Conservation (phyloP, 1,284 basidiomycete genomes). For the Moesziomyces antarcticus region DNA sequence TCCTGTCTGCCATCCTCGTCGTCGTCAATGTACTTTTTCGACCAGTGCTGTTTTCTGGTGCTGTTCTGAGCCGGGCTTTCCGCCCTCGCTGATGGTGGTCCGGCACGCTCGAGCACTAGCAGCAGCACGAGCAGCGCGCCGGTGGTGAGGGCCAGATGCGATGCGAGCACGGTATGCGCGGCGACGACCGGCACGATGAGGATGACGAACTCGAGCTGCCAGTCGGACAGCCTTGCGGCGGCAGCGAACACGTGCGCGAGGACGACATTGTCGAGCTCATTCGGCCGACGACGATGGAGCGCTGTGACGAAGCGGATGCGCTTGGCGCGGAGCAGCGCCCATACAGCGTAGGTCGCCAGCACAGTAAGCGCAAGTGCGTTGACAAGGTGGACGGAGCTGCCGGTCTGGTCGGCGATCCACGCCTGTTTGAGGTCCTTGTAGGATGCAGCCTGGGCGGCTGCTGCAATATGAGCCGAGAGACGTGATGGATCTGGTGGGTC, state of each 20-base stretch:
- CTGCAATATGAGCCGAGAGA: background rate
- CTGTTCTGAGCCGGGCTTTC: background rate
- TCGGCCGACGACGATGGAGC: background rate
- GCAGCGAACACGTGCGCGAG: background rate
- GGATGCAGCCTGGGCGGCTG: slow-evolving; percentile 1
- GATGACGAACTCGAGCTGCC: slow-evolving; percentile 74
- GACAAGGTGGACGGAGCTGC: slow-evolving; percentile 80
- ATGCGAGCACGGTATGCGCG: slow-evolving; percentile 80
- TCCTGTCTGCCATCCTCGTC: slow-evolving; percentile 30
- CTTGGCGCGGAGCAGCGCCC: slow-evolving; percentile 19
- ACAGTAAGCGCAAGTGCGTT: slow-evolving; percentile 80
- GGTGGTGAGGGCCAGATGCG: slow-evolving; percentile 73
- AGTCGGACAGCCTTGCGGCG: slow-evolving; percentile 15
- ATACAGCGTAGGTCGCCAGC: slow-evolving; percentile 73
- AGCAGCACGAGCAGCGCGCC: slow-evolving; percentile 68
- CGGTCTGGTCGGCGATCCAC: slow-evolving; percentile 83
- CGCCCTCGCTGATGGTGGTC: slow-evolving; percentile 2
- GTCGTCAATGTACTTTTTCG: slow-evolving; percentile 40
- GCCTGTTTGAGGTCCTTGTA: slow-evolving; percentile 89
- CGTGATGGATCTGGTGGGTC: slow-evolving; percentile 4
- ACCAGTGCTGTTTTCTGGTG: slow-evolving; percentile 45
- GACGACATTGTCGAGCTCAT: background rate
- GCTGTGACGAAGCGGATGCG: slow-evolving; percentile 21
- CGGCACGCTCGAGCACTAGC: background rate
- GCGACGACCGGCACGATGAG: slow-evolving; percentile 81